Evolutionary conservation across 2,329 filamentous ascomycete genomes (phyloP), one percentile per base, ranked within the genome.

Genomic region (Paecilomyces variotii): DNA sequence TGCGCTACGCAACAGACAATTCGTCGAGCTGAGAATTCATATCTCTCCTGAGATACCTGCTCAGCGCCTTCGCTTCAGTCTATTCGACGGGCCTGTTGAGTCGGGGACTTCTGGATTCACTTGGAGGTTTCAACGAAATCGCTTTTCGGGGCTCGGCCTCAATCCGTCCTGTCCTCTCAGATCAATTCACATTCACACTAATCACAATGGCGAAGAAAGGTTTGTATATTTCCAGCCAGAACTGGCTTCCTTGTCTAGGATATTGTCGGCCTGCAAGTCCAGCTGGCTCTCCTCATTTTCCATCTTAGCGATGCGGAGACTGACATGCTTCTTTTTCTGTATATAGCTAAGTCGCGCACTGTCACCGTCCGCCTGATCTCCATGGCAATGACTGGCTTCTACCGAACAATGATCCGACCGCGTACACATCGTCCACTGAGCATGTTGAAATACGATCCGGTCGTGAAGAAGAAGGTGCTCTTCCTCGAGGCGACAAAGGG

Each of bases 381-480:
- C 63, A 99, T 99, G 94, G 94, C 94, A 74, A 88, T 96, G 88
- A 99, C 94, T 27, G 94, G 94, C 70, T 99, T 91, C 83, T 99
- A 93, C 82, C 92, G 93, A 76, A 95, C 91, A 57, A 86, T 96
- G 76, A 83, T 88, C 67, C 87, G 95, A 60, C 92, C 91, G 11
- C 87, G 94, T 66, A 83, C 84, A 30, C 83, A 91, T 62, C 82
- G 88, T 52, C 92, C 95, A 58, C 84, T 99, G 78, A 95, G 91
- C 79, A 94, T 99, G 91, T 80, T 99, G 68, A 99, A 99, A 81
- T 99, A 99, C 78, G 94, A 99, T 73, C 94, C 94, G 50, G 92
- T 99, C 64, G 94, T 99, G 57, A 89, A 91, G 75, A 91, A 93
- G 80, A 89, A 96, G 79, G 94, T 99, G 32, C 82, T 99, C 30